Evolutionary conservation across 2,329 filamentous ascomycete genomes (phyloP), one percentile per base, ranked within the genome.

Genomic region (Trichoderma pleuroti): DNA sequence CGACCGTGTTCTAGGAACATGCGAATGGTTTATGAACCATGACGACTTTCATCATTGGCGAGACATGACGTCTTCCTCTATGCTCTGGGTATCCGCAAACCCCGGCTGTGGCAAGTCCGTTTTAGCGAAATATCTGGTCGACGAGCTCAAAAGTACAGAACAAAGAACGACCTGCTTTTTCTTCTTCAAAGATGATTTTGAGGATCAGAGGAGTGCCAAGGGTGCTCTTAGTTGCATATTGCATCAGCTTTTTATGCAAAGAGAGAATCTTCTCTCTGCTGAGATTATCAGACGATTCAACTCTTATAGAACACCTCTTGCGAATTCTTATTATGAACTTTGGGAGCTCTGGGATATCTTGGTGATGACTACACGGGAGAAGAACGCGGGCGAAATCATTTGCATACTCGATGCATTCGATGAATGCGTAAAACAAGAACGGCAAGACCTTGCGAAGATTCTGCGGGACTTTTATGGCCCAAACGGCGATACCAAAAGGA

Each of bases 141-240:
- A 81, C 39, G 73, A 78, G 26, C 36, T 72, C 0, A 72, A 52
- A 80, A 56, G 32, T 0, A 74, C 39, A 70, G 3, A 11, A 0
- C 60, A 67, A 2, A 75, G 74, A 39, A 79, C 74, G 0, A 75
- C 73, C 4, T 82, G 79, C 61, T 84, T 83, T 64, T 85, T 83
- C 74, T 84, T 84, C 73, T 84, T 84, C 76, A 83, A 83, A 36
- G 81, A 83, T 18, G 81, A 83, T 34, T 79, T 78, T 34, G 75
- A 78, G 4, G 77, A 82, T 21, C 80, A 83, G 54, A 79, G 71
- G 18, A 77, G 68, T 16, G 36, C 73, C 2, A 72, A 68, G 16
- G 72, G 36, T 39, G 82, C 82, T 7, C 52, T 84, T 0, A 76
- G 78, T 36, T 78, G 76, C 30, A 73, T 84, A 0, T 54, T 84